Base-by-base conservation (phyloP, 352 stramenopile genomes). In the Globisporangium radiosum region DNA sequence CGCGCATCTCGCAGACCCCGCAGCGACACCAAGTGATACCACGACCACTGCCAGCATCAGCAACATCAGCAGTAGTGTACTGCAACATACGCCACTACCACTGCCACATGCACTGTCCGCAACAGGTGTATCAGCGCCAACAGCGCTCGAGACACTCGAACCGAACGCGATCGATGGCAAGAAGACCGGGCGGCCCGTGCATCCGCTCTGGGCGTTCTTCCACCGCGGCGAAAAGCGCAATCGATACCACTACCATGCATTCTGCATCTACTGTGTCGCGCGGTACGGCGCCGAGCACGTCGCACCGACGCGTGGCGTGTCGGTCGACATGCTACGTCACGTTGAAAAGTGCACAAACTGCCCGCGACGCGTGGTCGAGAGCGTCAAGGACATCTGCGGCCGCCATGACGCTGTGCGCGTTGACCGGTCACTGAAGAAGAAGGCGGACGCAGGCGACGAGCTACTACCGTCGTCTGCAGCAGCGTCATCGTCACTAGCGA, bases 181-280 rank as follows among this genome's bases (percentile, higher is more conserved):
- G 68, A 81, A 81, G 57, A 92, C 80, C 1, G 85, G 85, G 37
- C 71, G 85, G 0, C 85, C 85, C 7, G 68, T 78, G 56, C 82
- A 94, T 56, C 85, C 85, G 58, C 70, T 91, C 0, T 92, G 85
- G 85, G 74, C 73, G 33, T 81, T 92, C 56, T 94, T 92, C 68
- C 77, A 92, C 57, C 85, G 85, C 47, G 85, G 85, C 39, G 82
- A 89, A 65, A 94, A 94, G 71, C 80, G 81, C 19, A 94, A 94
- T 49, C 76, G 81, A 19, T 91, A 90, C 63, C 85, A 94, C 51
- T 91, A 94, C 68, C 85, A 92, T 56, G 78, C 85, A 39, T 94
- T 85, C 59, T 94, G 85, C 60, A 70, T 78, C 7, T 94, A 90
- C 68, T 94, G 84, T 58, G 71, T 92, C 44, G 69, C 73, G 63